Base-by-base conservation (phyloP, 2,329 filamentous ascomycete species). In the Emmonsiellopsis sp. region DNA sequence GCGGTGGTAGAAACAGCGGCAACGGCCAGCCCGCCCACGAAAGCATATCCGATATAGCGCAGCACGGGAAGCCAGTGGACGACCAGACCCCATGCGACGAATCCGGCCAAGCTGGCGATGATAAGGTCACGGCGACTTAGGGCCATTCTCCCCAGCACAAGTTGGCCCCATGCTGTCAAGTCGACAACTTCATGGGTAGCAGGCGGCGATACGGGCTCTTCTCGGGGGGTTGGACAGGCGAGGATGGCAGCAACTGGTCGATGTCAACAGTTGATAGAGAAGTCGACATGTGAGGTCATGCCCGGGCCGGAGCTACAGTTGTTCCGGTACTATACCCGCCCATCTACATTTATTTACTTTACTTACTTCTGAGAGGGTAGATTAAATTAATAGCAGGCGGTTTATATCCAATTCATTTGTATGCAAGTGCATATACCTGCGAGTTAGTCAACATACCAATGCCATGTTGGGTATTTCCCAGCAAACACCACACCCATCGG, bases 11-110 rank as follows among this genome's bases (percentile, higher is more conserved):
- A 68, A 49, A 80, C 59, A 2, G 78, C 65, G 47, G 84, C 73
- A 26, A 75, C 64, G 58, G 85, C 62, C 58, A 79, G 74, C 59
- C 93, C 92, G 59, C 80, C 72, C 60, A 86, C 74, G 68, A 97
- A 89, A 62, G 91, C 89, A 71, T 95, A 87, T 63, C 87, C 88
- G 42, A 88, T 78, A 79, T 87, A 95, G 69, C 89, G 89, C 60
- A 97, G 76, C 55, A 83, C 75, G 32, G 92, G 90, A 63, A 90
- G 77, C 84, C 87, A 94, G 74, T 87, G 84, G 61, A 89, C 85
- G 56, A 86, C 80, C 69, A 91, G 85, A 58, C 88, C 87, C 92
- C 92, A 97, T 67, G 89, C 85, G 68, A 96, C 76, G 71, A 95
- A 75, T 32, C 64, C 69, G 56, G 63, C 67, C 53, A 70, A 61